These are phyloP conservation scores for Fennellomyces sp. DNA, from an alignment of 371 early-diverging fungal genomes.

Conservation along the genomic window DNA sequence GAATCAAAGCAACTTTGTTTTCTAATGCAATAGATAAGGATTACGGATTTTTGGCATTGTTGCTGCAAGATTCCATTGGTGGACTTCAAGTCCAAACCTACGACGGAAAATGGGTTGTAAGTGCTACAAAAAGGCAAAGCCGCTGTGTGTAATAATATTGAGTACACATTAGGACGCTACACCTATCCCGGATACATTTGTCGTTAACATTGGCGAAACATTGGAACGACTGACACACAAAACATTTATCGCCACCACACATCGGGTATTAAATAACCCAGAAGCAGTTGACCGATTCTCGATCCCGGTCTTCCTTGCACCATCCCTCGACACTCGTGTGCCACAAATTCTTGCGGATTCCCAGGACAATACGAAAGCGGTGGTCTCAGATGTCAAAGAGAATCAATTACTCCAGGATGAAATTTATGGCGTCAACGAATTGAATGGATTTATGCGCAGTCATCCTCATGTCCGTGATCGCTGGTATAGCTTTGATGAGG, in stretches of 20 bases:
- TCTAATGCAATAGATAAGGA: too few species aligned
- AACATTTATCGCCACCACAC: constrained; percentile 59
- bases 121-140: background rate
- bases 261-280: constrained; percentile 54
- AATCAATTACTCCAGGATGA: constrained; percentile 36
- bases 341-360: constrained; percentile 25
- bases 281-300: constrained; percentile 48
- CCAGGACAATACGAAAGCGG: background rate
- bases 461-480: constrained; percentile 25
- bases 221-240: constrained; percentile 63
- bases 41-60: constrained; percentile 58
- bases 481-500: constrained; percentile 34
- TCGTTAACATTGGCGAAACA: constrained; percentile 68
- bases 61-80: constrained; percentile 62
- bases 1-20: too few species aligned
- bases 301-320: constrained; percentile 58
- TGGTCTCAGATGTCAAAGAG: constrained; percentile 32
- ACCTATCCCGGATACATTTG: constrained; percentile 62
- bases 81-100: constrained; percentile 68
- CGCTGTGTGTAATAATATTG: background rate
- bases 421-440: constrained; percentile 39
- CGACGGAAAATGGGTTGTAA: constrained; percentile 59
- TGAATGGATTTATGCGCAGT: constrained; percentile 27
- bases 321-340: constrained; percentile 38
- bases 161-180: constrained; percentile 40